Percentiles rank a stretch among this genome's conserved stretches.
phyloP scores from a whole-genome alignment of 495 filamentous ascomycete species.

The Neurospora sp. region DNA sequence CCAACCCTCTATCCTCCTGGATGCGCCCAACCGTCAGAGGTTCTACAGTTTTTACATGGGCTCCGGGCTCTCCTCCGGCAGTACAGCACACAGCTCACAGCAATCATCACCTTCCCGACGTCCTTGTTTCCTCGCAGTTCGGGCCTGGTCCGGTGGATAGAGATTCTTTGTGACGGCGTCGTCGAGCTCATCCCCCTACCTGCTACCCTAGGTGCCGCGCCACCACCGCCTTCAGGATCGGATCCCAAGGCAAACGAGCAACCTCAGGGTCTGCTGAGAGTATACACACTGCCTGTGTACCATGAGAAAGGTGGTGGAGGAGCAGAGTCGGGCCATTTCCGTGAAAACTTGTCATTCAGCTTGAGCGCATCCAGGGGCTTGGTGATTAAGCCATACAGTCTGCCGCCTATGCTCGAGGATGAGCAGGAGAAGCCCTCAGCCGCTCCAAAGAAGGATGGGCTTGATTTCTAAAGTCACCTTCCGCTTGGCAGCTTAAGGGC shows the following conservation, averaged over 20 bases:
- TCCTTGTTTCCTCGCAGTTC: conserved; percentile 70
- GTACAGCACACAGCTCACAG: conserved; percentile 55
- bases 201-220: conserved; percentile 48
- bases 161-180: conserved; percentile 76
- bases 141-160: conserved; percentile 79
- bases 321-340: conserved; percentile 52
- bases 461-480: conserved; percentile 21
- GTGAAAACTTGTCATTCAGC: conserved; percentile 83
- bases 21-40: conserved; percentile 53
- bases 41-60: conserved; percentile 77
- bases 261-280: conserved; percentile 74
- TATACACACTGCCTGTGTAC: conserved; percentile 72
- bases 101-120: conserved; percentile 68
- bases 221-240: conserved; percentile 20
- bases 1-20: conserved; percentile 68
- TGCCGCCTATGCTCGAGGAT: conserved; percentile 83
- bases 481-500: not conserved
- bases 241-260: conserved; percentile 52
- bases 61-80: conserved; percentile 64
- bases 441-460: conserved; percentile 14
- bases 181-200: conserved; percentile 83
- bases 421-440: conserved; percentile 48
- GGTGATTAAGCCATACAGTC: conserved; percentile 76
- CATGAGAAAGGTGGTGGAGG: conserved; percentile 81
- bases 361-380: conserved; percentile 71